Base-by-base conservation (phyloP, 2,329 filamentous ascomycete species). In the Xylariaceae sp. region DNA sequence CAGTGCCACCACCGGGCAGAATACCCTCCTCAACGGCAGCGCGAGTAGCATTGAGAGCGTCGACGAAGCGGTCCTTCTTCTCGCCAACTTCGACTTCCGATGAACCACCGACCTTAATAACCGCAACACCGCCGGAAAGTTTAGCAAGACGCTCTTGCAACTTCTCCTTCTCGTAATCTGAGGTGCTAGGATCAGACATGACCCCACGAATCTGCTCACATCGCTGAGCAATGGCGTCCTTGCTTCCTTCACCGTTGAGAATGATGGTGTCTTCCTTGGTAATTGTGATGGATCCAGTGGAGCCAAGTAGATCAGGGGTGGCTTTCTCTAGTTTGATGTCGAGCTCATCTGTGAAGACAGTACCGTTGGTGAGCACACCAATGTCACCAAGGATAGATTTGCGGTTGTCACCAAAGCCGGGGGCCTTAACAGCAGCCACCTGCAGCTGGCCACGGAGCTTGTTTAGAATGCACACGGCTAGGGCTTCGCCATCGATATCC, bases 101-200 rank as follows among this genome's bases (percentile, higher is more conserved):
- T 61, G 92, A 84, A 73, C 94, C 94, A 68, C 94, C 94, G 61
- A 99, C 94, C 84, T 95, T 96, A 83, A 99, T 97, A 76, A 99
- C 94, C 67, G 94, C 94, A 67, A 99, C 94, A 83, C 94, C 94
- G 62, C 94, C 94, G 64, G 94, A 97, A 64, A 99, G 89, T 86
- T 99, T 99, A 66, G 94, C 94, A 58, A 99, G 89, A 78, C 94
- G 94, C 82, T 99, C 94, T 80, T 97, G 94, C 63, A 99, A 89
- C 86, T 99, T 99, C 88, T 99, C 94, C 85, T 96, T 97, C 85
- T 99, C 94, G 78, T 99, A 99, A 71, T 99, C 94, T 46, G 92
- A 96, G 61, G 94, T 99, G 66, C 83, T 86, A 63, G 92, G 88
- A 78, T 99, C 94, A 59, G 80, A 82, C 80, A 96, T 96, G 76